phyloP scores from a whole-genome alignment of 2,329 filamentous ascomycete species.

The Calonectria pseudoreteaudii region DNA sequence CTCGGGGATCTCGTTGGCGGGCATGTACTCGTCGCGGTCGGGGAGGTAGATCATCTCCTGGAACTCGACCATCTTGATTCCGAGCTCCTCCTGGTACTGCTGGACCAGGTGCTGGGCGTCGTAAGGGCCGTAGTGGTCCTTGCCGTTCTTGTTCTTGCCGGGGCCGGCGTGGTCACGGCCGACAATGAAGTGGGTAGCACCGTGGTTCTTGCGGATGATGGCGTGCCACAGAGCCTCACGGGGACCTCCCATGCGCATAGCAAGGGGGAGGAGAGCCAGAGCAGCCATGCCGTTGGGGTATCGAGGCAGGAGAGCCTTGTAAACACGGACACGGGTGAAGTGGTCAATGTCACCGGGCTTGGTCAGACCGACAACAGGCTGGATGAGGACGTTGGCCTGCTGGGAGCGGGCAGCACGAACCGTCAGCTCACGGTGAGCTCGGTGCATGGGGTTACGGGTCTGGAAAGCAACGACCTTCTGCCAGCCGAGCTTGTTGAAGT shows the following conservation, averaged over 20 bases:
- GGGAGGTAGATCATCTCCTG: constrained; percentile 99
- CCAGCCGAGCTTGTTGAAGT: constrained; percentile 99
- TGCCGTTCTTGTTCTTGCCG: constrained; percentile 96
- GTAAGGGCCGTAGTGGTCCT: constrained; percentile 98
- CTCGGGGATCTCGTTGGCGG: constrained; percentile 87
- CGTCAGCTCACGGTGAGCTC: constrained; percentile 96
- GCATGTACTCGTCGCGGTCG: constrained; percentile 95
- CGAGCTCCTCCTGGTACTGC: constrained; percentile 95
- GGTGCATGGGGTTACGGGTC: constrained; percentile 99
- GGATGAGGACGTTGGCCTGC: constrained; percentile 98
- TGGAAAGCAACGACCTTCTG: constrained; percentile 98
- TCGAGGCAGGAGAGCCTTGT: constrained; percentile 94
- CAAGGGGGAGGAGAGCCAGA: constrained; percentile 91
- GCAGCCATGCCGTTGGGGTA: constrained; percentile 99
- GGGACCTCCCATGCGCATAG: constrained; percentile 99
- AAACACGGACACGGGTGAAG: constrained; percentile 98
- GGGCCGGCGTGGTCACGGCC: constrained; percentile 98
- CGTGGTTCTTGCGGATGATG: constrained; percentile 99
- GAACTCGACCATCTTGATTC: constrained; percentile 99
- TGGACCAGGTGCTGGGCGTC: constrained; percentile 96
- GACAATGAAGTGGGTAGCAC: constrained; percentile 98
- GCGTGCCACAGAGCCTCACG: constrained; percentile 99
- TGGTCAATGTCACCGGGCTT: constrained; percentile 99
- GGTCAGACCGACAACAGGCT: constrained; percentile 97
- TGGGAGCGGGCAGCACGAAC: constrained; percentile 95